Conservation (phyloP, 2,329 filamentous ascomycete genomes). For the Talaromyces pinophilus region DNA sequence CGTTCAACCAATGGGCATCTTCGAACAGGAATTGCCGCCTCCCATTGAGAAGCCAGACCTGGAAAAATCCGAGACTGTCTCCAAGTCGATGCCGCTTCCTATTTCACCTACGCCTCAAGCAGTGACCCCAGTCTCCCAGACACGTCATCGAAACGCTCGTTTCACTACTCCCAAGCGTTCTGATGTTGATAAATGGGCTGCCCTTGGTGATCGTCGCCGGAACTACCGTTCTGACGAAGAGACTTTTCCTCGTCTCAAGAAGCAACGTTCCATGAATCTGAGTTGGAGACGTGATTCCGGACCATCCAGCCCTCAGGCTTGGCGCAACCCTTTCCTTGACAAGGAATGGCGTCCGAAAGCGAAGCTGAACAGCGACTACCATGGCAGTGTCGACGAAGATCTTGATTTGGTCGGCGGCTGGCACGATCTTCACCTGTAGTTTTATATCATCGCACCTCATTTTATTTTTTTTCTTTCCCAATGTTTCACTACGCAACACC, state of each 20-base stretch:
- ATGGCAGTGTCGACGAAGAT: slow-evolving; percentile 64
- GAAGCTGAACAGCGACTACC: slow-evolving; percentile 47
- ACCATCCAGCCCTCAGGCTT: slow-evolving; percentile 38
- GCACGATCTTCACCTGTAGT: slow-evolving; percentile 68
- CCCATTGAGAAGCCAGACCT: slow-evolving; percentile 36
- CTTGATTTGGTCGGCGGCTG: slow-evolving; percentile 95
- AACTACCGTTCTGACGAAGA: slow-evolving; percentile 60
- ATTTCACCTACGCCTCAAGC: slow-evolving; percentile 72
- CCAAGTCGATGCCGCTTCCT: slow-evolving; percentile 59
- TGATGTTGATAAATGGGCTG: slow-evolving; percentile 80
- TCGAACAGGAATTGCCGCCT: slow-evolving; percentile 57
- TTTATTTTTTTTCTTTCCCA: slow-evolving; percentile 18
- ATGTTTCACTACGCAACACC: slow-evolving; percentile 16
- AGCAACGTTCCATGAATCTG: slow-evolving; percentile 46
- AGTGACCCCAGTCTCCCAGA: slow-evolving; percentile 44
- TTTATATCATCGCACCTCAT: slow-evolving; percentile 26
- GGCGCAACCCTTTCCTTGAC: slow-evolving; percentile 44
- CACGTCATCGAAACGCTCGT: slow-evolving; percentile 45
- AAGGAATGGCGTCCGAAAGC: slow-evolving; percentile 50
- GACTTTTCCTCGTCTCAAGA: slow-evolving; percentile 49
- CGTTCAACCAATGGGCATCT: slow-evolving; percentile 53
- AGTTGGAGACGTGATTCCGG: slow-evolving; percentile 48
- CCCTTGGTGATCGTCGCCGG: slow-evolving; percentile 79
- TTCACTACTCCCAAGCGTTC: slow-evolving; percentile 61
- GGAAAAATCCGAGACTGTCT: slow-evolving; percentile 7